Evolutionary conservation across 2,329 filamentous ascomycete genomes (phyloP), one percentile per base, ranked within the genome.

Genomic region (Neospermospora avenae): DNA sequence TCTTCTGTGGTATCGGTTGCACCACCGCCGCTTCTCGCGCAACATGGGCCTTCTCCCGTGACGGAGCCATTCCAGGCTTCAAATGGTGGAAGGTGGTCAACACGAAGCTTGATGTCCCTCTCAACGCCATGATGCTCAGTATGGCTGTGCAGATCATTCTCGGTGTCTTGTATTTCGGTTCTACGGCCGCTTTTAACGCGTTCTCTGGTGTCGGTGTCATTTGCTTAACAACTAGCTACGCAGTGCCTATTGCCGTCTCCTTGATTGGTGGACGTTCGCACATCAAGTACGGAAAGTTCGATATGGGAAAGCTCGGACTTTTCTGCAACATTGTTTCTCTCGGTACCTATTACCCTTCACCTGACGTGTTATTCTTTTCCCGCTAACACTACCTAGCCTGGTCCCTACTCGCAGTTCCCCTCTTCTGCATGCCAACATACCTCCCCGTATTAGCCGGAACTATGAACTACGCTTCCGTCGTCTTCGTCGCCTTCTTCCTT

Each of bases 71-170:
- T 45, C 87, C 87, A 22, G 85, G 84, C 16, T 82, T 83, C 59
- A 74, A 76, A 59, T 76, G 72, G 75, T 89, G 86, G 84, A 82
- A 81, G 70, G 72, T 79, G 63, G 81, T 90, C 66, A 82, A 89
- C 77, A 74, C 74, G 49, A 82, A 77, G 60, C 77, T 88, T 0
- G 85, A 88, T 63, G 80, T 89, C 3, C 87, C 87, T 0, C 68
- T 89, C 58, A 89, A 89, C 71, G 85, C 85, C 64, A 89, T 89
- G 86, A 85, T 89, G 82, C 80, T 89, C 58, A 84, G 81, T 69
- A 88, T 87, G 83, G 80, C 74, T 3, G 77, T 89, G 28, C 81
- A 89, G 73, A 79, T 89, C 58, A 54, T 83, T 14, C 81, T 90
- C 4, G 86, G 84, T 34, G 70, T 86, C 67, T 84, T 90, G 72